Evolutionary conservation across 2,329 filamentous ascomycete genomes (phyloP), one percentile per base, ranked within the genome.

Genomic region (Aaosphaeria pasadenensis): DNA sequence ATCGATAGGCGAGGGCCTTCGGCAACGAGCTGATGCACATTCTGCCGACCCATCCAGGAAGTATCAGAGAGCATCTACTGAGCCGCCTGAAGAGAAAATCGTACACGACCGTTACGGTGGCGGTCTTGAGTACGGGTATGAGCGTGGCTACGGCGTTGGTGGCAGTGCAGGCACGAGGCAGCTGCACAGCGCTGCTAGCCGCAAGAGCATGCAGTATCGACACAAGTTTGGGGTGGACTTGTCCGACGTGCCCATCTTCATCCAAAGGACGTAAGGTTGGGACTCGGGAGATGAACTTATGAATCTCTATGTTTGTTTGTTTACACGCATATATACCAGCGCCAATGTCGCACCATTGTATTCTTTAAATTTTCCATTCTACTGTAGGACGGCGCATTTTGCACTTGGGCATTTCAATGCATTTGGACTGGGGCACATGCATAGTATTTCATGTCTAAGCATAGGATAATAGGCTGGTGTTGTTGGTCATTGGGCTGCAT

Each of bases 131-230:
- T 68, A 66, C 47, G 63, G 64, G 29, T 71, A 71, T 51, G 66
- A 69, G 46, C 60, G 53, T 42, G 64, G 58, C 24, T 57, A 56
- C 17, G 65, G 65, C 5, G 52, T 71, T 11, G 61, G 67, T 47
- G 69, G 68, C 46, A 70, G 66, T 55, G 66, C 64, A 35, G 68
- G 69, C 7, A 70, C 64, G 9, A 56, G 69, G 35, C 54, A 60
- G 39, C 49, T 60, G 44, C 59, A 69, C 50, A 67, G 59, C 38
- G 50, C 51, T 30, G 61, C 63, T 6, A 63, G 58, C 49, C 51
- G 57, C 30, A 66, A 64, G 57, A 66, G 59, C 55, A 55, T 63
- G 53, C 52, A 58, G 36, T 66, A 53, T 47, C 58, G 64, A 63
- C 6, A 24, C 17, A 24, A 24, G 17, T 24, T 24, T 24, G 17